These are phyloP conservation scores for Keqinozyma sinolaborantium DNA, from an alignment of 1,139 yeast species.

Conservation along the genomic window DNA sequence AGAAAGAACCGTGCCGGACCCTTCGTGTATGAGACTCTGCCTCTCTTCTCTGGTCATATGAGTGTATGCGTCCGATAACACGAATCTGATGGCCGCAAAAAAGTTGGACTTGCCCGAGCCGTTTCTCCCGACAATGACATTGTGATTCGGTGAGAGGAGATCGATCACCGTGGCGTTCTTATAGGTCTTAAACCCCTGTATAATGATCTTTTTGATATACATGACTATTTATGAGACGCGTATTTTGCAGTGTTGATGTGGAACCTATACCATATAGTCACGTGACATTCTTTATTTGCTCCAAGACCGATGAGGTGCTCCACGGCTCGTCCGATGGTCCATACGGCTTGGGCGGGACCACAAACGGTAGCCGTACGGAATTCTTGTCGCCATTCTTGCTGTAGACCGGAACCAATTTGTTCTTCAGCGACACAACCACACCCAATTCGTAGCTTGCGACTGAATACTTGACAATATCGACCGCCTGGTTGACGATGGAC, in stretches of 20 bases:
- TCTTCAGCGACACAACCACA: slow-evolving; percentile 33
- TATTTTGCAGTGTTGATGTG: too few relatives aligned
- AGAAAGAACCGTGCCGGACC: slow-evolving; percentile 88
- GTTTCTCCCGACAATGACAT: slow-evolving; percentile 91
- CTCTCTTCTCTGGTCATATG: slow-evolving; percentile 88
- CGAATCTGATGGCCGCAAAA: slow-evolving; percentile 93
- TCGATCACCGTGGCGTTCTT: slow-evolving; percentile 80
- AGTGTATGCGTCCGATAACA: slow-evolving; percentile 84
- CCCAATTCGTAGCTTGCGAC: slow-evolving; percentile 56
- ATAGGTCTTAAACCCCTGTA: slow-evolving; percentile 94
- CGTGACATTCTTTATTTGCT: too few relatives aligned
- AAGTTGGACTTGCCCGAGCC: slow-evolving; percentile 97
- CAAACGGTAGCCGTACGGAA: slow-evolving; percentile 52
- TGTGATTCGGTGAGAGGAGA: slow-evolving; percentile 73
- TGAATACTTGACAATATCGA: slow-evolving; percentile 17
- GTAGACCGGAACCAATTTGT: slow-evolving; percentile 32
- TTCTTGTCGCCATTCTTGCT: slow-evolving; percentile 28
- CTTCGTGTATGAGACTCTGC: slow-evolving; percentile 84
- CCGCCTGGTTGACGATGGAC: slow-evolving; percentile 12
- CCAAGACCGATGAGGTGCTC: too few relatives aligned
- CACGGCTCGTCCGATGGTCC: slow-evolving; percentile 44
- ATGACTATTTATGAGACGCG: slow-evolving; percentile 12
- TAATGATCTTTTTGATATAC: slow-evolving; percentile 51
- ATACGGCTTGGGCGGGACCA: slow-evolving; percentile 46
- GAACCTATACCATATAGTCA: too few relatives aligned